A percentile compares a stretch with the other conserved stretches of the same genome.
Conservation (phyloP, 164 flowering plant species). For the Liquidambar formosana region DNA sequence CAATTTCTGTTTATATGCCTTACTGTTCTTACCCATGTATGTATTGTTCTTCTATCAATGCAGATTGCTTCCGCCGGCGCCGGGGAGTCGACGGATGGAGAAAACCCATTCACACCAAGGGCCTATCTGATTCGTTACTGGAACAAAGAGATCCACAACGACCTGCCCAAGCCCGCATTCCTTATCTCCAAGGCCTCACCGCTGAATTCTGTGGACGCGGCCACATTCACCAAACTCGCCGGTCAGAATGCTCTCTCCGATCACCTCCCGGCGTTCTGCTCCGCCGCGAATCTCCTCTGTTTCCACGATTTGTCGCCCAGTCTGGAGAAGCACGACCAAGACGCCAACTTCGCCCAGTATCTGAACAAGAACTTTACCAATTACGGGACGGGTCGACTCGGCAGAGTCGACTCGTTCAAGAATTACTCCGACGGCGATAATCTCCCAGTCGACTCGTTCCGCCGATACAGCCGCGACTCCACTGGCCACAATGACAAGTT, state of each 20-base stretch:
- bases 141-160: slow-evolving; percentile 60
- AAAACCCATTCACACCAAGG: slow-evolving; percentile 74
- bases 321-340: slow-evolving; percentile 43
- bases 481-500: slow-evolving; percentile 32
- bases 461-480: slow-evolving; percentile 41
- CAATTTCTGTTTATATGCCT: neutral
- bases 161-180: slow-evolving; percentile 47
- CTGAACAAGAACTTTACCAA: slow-evolving; percentile 65
- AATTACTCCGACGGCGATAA: slow-evolving; percentile 36
- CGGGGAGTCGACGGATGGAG: slow-evolving; percentile 12
- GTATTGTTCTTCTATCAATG: slow-evolving; percentile 21
- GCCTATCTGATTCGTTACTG: slow-evolving; percentile 74
- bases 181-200: slow-evolving; percentile 78
- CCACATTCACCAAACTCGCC: slow-evolving; percentile 58
- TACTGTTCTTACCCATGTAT: slow-evolving; percentile 2
- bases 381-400: slow-evolving; percentile 39
- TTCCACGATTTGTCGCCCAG: slow-evolving; percentile 57
- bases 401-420: slow-evolving; percentile 33
- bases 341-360: slow-evolving; percentile 48
- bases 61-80: slow-evolving; percentile 34
- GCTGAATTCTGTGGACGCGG: slow-evolving; percentile 47
- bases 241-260: slow-evolving; percentile 41
- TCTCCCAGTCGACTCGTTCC: slow-evolving; percentile 34
- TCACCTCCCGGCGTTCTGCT: slow-evolving; percentile 61
- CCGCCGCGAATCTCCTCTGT: slow-evolving; percentile 73